Evolutionary conservation across 164 flowering plant species (phyloP).

Genomic region (Berberis thunbergii): DNA sequence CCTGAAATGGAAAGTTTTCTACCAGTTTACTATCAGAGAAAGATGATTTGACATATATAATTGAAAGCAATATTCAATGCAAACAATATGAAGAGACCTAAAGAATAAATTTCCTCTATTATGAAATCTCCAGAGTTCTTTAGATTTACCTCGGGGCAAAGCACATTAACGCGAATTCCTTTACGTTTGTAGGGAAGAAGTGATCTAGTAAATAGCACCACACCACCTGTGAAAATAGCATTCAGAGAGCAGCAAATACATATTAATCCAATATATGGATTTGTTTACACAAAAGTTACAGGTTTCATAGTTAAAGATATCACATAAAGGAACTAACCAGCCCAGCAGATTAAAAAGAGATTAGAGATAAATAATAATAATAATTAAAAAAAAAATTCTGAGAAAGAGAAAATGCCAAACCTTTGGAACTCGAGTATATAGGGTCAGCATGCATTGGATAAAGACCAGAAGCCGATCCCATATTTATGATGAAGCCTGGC

Average conservation of each 20-base stretch:
- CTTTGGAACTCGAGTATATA: slow-evolving; percentile 75
- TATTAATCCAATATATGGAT: neutral
- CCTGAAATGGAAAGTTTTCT: too few relatives aligned
- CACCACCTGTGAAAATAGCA: slow-evolving; percentile 56
- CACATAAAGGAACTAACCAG: too few relatives aligned
- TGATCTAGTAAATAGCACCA: slow-evolving; percentile 82
- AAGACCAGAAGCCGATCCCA: slow-evolving; percentile 91
- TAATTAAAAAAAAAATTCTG: too few relatives aligned
- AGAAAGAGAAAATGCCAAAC: slow-evolving; percentile 22
- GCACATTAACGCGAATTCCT: slow-evolving; percentile 85
- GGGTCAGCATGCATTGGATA: slow-evolving; percentile 76
- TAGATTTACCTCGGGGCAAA: slow-evolving; percentile 84
- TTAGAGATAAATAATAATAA: too few relatives aligned
- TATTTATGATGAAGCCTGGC: slow-evolving; percentile 80
- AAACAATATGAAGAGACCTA: too few relatives aligned
- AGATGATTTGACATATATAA: too few relatives aligned
- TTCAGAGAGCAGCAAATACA: neutral
- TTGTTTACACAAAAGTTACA: too few relatives aligned
- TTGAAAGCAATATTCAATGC: too few relatives aligned
- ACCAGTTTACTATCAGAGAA: too few relatives aligned
- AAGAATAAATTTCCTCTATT: neutral
- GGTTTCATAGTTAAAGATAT: too few relatives aligned
- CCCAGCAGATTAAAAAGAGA: too few relatives aligned
- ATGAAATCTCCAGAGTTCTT: neutral
- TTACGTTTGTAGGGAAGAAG: slow-evolving; percentile 55